phyloP scores from a whole-genome alignment of 2,329 filamentous ascomycete genomes.

The Pestalotiopsis sp. region DNA sequence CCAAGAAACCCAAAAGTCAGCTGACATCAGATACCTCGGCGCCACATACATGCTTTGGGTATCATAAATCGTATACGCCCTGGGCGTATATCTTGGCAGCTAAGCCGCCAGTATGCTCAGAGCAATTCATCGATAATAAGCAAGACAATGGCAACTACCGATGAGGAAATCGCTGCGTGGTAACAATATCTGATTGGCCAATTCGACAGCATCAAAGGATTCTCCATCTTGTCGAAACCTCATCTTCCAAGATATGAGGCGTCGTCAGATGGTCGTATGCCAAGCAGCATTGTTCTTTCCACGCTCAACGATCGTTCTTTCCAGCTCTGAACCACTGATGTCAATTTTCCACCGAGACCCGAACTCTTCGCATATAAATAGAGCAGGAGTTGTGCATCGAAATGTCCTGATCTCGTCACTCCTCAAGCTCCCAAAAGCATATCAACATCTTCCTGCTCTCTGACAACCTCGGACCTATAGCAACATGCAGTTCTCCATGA shows the following conservation, averaged over 20 bases:
- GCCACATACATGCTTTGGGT: neutral
- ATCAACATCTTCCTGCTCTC: neutral
- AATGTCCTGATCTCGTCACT: neutral
- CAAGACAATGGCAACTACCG: neutral
- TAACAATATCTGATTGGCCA: neutral
- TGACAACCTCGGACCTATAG: neutral
- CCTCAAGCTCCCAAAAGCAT: neutral
- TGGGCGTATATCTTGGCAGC: neutral
- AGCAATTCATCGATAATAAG: neutral
- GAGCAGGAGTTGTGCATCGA: neutral
- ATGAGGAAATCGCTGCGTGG: neutral
- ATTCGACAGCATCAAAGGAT: neutral
- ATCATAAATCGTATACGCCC: neutral
- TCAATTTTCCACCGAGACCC: neutral
- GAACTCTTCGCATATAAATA: neutral
- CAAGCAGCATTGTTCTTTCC: neutral
- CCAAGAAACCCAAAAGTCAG: neutral
- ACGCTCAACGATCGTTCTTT: neutral
- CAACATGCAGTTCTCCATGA: constrained; percentile 8
- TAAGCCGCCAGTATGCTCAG: neutral
- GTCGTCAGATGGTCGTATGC: neutral
- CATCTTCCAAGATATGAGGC: neutral
- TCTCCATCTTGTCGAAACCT: neutral
- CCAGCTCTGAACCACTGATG: neutral
- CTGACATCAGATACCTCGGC: neutral